A percentile compares a stretch with the other conserved stretches of the same genome.
phyloP scores from a whole-genome alignment of 1,284 basidiomycete species.

The Schizophyllum commune region DNA sequence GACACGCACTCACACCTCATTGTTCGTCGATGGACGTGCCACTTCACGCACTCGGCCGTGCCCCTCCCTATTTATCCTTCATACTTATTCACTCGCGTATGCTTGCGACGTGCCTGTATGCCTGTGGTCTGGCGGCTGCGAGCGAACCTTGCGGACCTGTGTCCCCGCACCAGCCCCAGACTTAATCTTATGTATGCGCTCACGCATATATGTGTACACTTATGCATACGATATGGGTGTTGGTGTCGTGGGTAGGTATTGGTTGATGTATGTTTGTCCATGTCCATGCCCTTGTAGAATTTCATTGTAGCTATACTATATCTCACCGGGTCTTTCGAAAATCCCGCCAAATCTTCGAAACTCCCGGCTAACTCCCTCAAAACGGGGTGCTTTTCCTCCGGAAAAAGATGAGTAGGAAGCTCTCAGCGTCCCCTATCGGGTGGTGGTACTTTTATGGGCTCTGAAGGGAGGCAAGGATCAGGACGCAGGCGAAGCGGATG shows the following conservation, averaged over 20 bases:
- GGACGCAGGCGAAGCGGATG: no score
- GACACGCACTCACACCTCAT: slow-evolving; percentile 2
- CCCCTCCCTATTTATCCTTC: neutral
- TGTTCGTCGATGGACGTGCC: slow-evolving; percentile 8
- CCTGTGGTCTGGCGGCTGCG: neutral
- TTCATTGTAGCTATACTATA: neutral
- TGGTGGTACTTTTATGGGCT: no score
- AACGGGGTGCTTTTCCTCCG: no score
- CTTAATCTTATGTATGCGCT: neutral
- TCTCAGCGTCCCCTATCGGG: no score
- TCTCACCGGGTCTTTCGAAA: no score
- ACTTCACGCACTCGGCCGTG: neutral
- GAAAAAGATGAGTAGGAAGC: no score
- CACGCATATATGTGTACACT: neutral
- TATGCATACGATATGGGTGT: neutral
- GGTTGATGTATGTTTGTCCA: neutral
- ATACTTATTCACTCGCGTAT: slow-evolving; percentile 1
- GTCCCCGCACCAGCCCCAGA: neutral
- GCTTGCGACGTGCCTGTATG: neutral
- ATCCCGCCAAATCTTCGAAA: no score
- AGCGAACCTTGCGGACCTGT: neutral
- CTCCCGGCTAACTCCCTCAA: no score
- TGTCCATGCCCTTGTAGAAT: neutral
- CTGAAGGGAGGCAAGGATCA: no score
- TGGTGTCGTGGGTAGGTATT: neutral